phyloP scores from a whole-genome alignment of 805 yeast genomes.

The Barnettozyma vustinii region DNA sequence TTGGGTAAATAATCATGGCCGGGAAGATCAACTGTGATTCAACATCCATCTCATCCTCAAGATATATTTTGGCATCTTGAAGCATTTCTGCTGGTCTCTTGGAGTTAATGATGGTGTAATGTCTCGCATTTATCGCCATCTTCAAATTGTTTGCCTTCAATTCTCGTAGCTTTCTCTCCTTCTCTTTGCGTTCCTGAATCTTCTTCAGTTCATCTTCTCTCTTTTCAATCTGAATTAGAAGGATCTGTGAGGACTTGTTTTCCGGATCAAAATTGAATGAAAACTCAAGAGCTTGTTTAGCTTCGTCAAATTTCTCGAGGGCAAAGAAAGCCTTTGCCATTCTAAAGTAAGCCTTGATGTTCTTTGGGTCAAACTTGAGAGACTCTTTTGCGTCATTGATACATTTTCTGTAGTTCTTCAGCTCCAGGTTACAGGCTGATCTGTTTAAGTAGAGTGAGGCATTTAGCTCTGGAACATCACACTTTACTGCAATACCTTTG shows the following conservation, averaged over 20 bases:
- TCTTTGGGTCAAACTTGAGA: slow-evolving; percentile 56
- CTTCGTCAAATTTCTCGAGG: slow-evolving; percentile 67
- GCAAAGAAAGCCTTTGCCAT: slow-evolving; percentile 76
- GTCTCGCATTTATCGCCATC: slow-evolving; percentile 59
- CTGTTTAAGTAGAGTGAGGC: slow-evolving; percentile 70
- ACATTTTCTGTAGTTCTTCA: slow-evolving; percentile 79
- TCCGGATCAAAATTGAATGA: slow-evolving; percentile 57
- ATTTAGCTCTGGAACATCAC: slow-evolving; percentile 49
- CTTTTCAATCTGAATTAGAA: slow-evolving; percentile 37
- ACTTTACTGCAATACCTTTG: slow-evolving; percentile 69
- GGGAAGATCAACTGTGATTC: slow-evolving; percentile 83
- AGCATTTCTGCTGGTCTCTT: slow-evolving; percentile 52
- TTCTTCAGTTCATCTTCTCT: slow-evolving; percentile 30
- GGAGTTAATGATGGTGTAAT: slow-evolving; percentile 44
- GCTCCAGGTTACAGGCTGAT: slow-evolving; percentile 87
- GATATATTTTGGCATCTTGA: slow-evolving; percentile 44
- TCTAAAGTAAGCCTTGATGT: slow-evolving; percentile 80
- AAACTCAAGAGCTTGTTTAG: slow-evolving; percentile 56
- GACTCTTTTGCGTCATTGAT: slow-evolving; percentile 81
- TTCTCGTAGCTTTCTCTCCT: slow-evolving; percentile 33
- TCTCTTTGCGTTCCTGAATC: slow-evolving; percentile 28
- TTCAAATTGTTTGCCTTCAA: slow-evolving; percentile 39
- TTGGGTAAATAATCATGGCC: slow-evolving; percentile 74
- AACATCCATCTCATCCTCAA: slow-evolving; percentile 61
- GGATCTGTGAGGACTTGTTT: slow-evolving; percentile 48